These are phyloP conservation scores for Elsinoe batatas DNA, from an alignment of 2,329 filamentous ascomycete species.

Conservation along the genomic window DNA sequence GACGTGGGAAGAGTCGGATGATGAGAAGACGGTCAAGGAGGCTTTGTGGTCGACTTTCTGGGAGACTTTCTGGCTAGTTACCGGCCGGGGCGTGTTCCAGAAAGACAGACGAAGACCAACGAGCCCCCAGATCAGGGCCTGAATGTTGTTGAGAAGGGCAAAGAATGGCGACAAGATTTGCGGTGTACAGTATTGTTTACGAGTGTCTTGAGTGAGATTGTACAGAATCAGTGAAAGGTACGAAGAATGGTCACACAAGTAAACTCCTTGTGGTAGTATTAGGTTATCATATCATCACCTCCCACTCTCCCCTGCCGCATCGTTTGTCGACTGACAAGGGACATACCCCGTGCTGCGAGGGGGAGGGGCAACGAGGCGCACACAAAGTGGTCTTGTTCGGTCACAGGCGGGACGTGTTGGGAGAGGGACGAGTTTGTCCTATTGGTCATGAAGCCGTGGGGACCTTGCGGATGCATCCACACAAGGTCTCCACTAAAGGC, in stretches of 20 bases:
- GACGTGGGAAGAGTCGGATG: slow-evolving; percentile 11
- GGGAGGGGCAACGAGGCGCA: slow-evolving; percentile 10
- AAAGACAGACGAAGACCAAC: slow-evolving; percentile 2
- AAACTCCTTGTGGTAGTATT: not conserved
- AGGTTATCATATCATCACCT: not conserved
- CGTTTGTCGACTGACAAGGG: slow-evolving; percentile 2
- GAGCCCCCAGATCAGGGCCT: not conserved
- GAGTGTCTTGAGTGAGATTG: not conserved
- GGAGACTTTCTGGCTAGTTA: not conserved
- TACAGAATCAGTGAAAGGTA: not conserved
- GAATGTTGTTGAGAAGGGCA: not conserved
- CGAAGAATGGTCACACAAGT: not conserved
- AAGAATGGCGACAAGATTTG: not conserved
- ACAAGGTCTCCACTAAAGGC: not conserved
- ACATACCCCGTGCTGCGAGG: not conserved
- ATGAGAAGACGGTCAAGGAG: slow-evolving; percentile 10
- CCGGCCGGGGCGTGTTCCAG: slow-evolving; percentile 10
- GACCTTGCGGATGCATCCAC: slow-evolving; percentile 6
- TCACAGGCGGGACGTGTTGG: slow-evolving; percentile 4
- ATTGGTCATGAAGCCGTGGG: not conserved
- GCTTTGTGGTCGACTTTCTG: not conserved
- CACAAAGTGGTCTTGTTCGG: slow-evolving; percentile 6
- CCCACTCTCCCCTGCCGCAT: not conserved
- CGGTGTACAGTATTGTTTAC: not conserved
- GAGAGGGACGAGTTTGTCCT: not conserved